Conservation (phyloP, 2,329 filamentous ascomycete genomes). For the Trichoderma breve region DNA sequence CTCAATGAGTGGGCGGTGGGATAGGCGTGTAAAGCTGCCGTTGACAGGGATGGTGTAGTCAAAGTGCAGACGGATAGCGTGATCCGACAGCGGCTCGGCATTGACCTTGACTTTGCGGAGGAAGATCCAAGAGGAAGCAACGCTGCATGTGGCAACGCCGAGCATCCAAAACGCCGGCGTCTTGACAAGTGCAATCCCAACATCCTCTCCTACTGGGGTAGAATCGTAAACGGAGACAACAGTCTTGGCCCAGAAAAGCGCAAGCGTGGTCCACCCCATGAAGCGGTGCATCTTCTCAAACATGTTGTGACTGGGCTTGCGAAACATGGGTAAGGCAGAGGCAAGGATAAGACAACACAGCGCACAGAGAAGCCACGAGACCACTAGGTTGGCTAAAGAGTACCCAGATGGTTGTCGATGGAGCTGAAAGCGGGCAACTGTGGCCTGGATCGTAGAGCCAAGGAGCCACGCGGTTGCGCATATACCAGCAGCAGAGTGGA, state of each 20-base stretch:
- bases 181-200: slow-evolving; percentile 38
- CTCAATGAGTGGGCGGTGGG: slow-evolving; percentile 62
- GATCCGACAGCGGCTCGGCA: slow-evolving; percentile 65
- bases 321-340: slow-evolving; percentile 63
- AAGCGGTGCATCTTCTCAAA: slow-evolving; percentile 74
- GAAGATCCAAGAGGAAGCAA: slow-evolving; percentile 71
- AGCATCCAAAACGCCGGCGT: slow-evolving; percentile 65
- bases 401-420: slow-evolving; percentile 25
- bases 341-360: slow-evolving; percentile 59
- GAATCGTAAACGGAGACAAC: slow-evolving; percentile 53
- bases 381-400: slow-evolving; percentile 43
- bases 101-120: slow-evolving; percentile 66
- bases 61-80: slow-evolving; percentile 71
- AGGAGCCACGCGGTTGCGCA: slow-evolving; percentile 51
- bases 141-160: slow-evolving; percentile 58
- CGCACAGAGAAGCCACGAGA: slow-evolving; percentile 57
- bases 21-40: slow-evolving; percentile 51
- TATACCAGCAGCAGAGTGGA: slow-evolving; percentile 50
- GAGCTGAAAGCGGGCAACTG: slow-evolving; percentile 33
- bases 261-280: slow-evolving; percentile 66
- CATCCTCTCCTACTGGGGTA: slow-evolving; percentile 32
- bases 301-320: slow-evolving; percentile 61
- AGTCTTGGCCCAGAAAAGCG: slow-evolving; percentile 63
- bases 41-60: slow-evolving; percentile 58
- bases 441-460: slow-evolving; percentile 41